Base-by-base conservation (phyloP, 2,329 filamentous ascomycete genomes). In the Lecanicillium sp. region DNA sequence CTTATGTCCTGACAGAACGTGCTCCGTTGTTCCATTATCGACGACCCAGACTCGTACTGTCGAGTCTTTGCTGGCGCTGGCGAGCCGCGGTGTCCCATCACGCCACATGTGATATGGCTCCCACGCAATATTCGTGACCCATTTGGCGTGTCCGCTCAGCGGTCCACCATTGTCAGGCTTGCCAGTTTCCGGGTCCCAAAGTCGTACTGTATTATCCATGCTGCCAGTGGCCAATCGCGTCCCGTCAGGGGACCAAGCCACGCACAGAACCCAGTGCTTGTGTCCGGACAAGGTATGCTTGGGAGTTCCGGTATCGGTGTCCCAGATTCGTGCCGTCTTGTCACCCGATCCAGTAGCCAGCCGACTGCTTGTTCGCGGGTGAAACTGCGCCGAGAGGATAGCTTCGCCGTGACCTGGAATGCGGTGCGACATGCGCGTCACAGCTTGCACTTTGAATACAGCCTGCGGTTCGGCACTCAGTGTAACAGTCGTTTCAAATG, bases 371-470 rank as follows among this genome's bases (percentile, higher is more conserved):
- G 76, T 79, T 28, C 76, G 74, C 0, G 90, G 90, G 1, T 85
- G 92, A 60, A 96, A 97, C 29, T 89, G 80, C 3, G 85, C 82
- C 20, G 85, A 77, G 17, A 97, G 70, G 49, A 97, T 97, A 3
- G 89, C 81, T 59, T 95, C 85, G 29, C 88, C 89, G 61, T 98
- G 92, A 11, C 92, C 92, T 4, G 84, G 81, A 48, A 97, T 94
- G 39, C 81, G 81, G 44, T 89, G 85, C 6, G 89, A 84, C 65
- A 92, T 90, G 60, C 92, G 77, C 35, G 89, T 90, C 30, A 96
- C 88, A 10, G 87, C 84, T 52, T 92, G 88, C 17, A 97, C 92
- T 52, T 84, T 81, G 69, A 96, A 97, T 1, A 97, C 84, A 17
- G 90, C 87, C 60, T 98, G 90, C 0, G 92, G 90, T 53, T 80